A percentile compares a stretch with the other conserved stretches of the same genome.
These are phyloP conservation scores for Hanseniaspora taiwanica DNA, from an alignment of 805 yeast species.

Conservation along the genomic window DNA sequence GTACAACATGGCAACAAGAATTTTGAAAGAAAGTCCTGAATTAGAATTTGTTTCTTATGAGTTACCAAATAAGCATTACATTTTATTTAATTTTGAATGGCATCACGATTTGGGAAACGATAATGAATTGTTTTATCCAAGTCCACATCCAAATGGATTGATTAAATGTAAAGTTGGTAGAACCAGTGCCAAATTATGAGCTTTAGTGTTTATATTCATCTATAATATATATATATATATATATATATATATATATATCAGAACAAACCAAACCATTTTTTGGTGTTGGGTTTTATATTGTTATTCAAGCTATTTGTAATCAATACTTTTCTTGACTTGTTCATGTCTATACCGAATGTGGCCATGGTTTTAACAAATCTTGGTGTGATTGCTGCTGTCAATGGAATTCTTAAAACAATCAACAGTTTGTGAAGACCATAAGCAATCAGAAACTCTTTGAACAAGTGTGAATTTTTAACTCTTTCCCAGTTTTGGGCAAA, in stretches of 20 bases:
- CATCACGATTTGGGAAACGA: constrained; percentile 66
- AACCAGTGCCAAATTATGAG: constrained; percentile 41
- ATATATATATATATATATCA: constrained; percentile 13
- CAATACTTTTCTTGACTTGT: too few species aligned
- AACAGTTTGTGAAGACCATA: constrained; percentile 87
- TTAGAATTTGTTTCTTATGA: constrained; percentile 56
- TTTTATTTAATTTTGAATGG: constrained; percentile 71
- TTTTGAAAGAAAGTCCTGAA: constrained; percentile 43
- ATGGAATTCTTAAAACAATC: constrained; percentile 71
- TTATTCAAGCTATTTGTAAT: too few species aligned
- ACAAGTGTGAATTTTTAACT: constrained; percentile 29
- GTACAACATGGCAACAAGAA: constrained; percentile 79
- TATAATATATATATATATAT: background rate
- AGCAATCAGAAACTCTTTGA: constrained; percentile 82
- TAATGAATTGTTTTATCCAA: constrained; percentile 76
- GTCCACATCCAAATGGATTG: constrained; percentile 86
- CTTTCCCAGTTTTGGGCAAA: constrained; percentile 16
- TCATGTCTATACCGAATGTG: constrained; percentile 11
- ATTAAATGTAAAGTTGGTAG: constrained; percentile 81
- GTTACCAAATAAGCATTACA: constrained; percentile 87
- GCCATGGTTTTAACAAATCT: constrained; percentile 50
- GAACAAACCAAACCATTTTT: constrained; percentile 50
- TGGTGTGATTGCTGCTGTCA: constrained; percentile 89
- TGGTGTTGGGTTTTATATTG: constrained; percentile 37
- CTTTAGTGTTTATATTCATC: background rate